Evolutionary conservation across 768 basidiomycete species (phyloP), one percentile per base, ranked within the genome.

Genomic region (Podaxis rugospora): DNA sequence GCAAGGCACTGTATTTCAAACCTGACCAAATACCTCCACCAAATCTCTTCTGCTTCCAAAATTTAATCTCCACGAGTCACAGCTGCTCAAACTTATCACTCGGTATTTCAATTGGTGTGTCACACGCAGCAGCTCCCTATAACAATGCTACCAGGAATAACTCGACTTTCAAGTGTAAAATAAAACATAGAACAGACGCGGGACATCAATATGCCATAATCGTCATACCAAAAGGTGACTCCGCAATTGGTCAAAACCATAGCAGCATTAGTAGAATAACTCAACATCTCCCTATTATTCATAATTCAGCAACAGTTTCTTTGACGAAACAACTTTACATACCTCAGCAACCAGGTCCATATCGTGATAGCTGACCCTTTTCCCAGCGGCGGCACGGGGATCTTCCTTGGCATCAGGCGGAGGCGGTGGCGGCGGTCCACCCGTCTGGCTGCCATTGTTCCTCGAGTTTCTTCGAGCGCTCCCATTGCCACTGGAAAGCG

Each of bases 321-420:
- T 51, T n/a, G 55, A 51, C 57, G 57, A 63, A 61, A 59, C 49
- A 44, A 66, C 68, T 47, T 47, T 13, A 72, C 75, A 63, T 57
- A 82, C 87, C 80, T 91, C 91, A 28, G 93, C 91, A 65, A 93
- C 92, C 71, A 90, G 78, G 77, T 98, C 95, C 87, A 97, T 92
- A 74, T 98, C 95, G 71, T 93, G 88, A 70, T 98, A 98, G 75
- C 92, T 94, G 58, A 98, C 86, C 73, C 92, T 85, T 74, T 87
- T 90, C 49, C 92, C 92, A 36, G 88, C 90, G 35, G 90, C 89
- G 28, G 95, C 92, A 42, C 95, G 81, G 46, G 95, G 95, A 72
- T 98, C 95, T 72, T 94, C 92, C 74, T 92, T 93, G 32, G 88
- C 91, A 74, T 94, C 90, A 57, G 91, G 87, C 11, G 93, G 92